Conservation (phyloP, 192 early-diverging fungal species). For the Gorgonomyces haynaldii region DNA sequence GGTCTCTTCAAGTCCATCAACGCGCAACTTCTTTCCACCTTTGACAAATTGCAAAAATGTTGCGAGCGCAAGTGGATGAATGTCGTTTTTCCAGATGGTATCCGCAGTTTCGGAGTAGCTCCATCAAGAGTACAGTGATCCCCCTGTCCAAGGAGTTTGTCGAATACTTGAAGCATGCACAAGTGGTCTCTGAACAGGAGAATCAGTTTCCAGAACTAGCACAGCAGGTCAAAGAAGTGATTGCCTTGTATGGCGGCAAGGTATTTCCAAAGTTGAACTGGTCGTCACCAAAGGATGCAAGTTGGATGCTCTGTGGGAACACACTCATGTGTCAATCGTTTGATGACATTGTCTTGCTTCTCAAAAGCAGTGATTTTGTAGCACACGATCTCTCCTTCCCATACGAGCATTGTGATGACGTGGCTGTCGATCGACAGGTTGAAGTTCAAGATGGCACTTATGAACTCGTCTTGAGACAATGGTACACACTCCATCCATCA, state of each 20-base stretch:
- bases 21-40: too few species aligned
- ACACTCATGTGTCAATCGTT: slow-evolving; percentile 64
- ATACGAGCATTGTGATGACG: slow-evolving; percentile 53
- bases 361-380: slow-evolving; percentile 89
- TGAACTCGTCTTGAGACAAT: slow-evolving; percentile 76
- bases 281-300: slow-evolving; percentile 89
- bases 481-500: slow-evolving; percentile 73
- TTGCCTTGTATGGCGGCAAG: slow-evolving; percentile 61
- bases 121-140: slow-evolving; percentile 66
- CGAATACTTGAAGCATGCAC: slow-evolving; percentile 55
- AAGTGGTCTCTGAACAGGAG: not conserved
- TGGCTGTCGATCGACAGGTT: not conserved
- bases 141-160: slow-evolving; percentile 69
- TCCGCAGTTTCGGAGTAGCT: slow-evolving; percentile 40
- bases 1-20: too few species aligned
- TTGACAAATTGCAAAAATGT: too few species aligned
- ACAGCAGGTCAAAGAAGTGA: slow-evolving; percentile 43
- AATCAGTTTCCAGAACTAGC: slow-evolving; percentile 54
- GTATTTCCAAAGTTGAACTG: slow-evolving; percentile 94
- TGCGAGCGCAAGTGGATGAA: too few species aligned
- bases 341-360: slow-evolving; percentile 72
- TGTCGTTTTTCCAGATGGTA: slow-evolving; percentile 79
- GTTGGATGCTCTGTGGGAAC: slow-evolving; percentile 75
- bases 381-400: slow-evolving; percentile 68
- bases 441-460: not conserved